Percentiles rank a stretch among this genome's conserved stretches.
These are phyloP conservation scores for Anthracocystis setariae DNA, from an alignment of 1,284 basidiomycete genomes.

Conservation along the genomic window DNA sequence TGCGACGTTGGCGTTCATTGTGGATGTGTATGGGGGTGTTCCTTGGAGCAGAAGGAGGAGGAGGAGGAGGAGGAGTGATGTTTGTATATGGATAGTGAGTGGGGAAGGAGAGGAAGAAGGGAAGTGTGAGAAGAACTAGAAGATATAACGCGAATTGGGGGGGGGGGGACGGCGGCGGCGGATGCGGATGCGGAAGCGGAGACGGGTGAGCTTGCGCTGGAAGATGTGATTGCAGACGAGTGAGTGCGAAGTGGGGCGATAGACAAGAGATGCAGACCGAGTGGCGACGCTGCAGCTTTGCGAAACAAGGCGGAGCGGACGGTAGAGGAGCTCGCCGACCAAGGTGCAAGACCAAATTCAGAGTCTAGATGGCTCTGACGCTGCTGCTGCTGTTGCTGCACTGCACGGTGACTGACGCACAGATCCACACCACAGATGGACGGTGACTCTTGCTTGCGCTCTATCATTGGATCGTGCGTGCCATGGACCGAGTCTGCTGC, in stretches of 20 bases:
- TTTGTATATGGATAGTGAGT: slow-evolving; percentile 1
- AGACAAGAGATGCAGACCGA: not conserved
- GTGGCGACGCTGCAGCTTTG: not conserved
- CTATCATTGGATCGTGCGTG: slow-evolving; percentile 36
- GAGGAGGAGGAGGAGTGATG: no score
- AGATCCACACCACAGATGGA: no score
- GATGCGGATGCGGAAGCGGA: no score
- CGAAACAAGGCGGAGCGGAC: slow-evolving; percentile 21
- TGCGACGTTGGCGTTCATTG: slow-evolving; percentile 55
- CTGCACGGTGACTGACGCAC: not conserved
- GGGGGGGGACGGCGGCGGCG: no score
- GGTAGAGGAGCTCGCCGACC: slow-evolving; percentile 15
- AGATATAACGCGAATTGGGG: no score
- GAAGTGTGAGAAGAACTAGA: slow-evolving; percentile 1
- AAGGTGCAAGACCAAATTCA: not conserved
- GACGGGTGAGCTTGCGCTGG: not conserved
- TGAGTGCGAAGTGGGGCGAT: slow-evolving; percentile 1
- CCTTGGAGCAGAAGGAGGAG: not conserved
- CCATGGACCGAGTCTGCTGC: no score
- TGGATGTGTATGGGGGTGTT: slow-evolving; percentile 1
- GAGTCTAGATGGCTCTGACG: no score
- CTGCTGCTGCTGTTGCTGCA: slow-evolving; percentile 1
- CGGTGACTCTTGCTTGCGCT: slow-evolving; percentile 34
- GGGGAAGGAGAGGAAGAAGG: slow-evolving; percentile 1
- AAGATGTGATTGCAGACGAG: slow-evolving; percentile 2